These are phyloP conservation scores for Fusarium setosum DNA, from an alignment of 2,329 filamentous ascomycete genomes.

Conservation along the genomic window DNA sequence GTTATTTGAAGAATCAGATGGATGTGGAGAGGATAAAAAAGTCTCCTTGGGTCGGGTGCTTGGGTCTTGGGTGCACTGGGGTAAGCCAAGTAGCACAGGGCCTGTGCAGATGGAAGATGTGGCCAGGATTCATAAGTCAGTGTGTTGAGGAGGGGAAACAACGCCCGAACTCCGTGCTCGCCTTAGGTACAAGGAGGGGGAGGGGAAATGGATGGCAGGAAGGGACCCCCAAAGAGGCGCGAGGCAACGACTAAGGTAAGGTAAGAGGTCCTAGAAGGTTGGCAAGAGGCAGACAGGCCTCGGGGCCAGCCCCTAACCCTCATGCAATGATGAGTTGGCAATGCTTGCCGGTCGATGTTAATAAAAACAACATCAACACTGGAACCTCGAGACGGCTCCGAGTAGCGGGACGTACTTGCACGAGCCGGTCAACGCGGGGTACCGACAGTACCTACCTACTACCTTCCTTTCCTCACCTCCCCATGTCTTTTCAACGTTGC, in stretches of 20 bases:
- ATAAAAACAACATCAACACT: slow-evolving; percentile 46
- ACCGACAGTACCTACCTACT: slow-evolving; percentile 31
- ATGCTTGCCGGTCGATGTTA: slow-evolving; percentile 67
- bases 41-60: no score
- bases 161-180: slow-evolving; percentile 24
- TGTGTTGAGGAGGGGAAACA: slow-evolving; percentile 32
- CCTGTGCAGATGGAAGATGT: slow-evolving; percentile 12
- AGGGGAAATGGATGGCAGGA: slow-evolving; percentile 28
- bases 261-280: slow-evolving; percentile 31
- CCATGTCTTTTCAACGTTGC: neutral
- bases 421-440: slow-evolving; percentile 35
- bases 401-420: slow-evolving; percentile 35
- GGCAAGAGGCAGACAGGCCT: slow-evolving; percentile 28
- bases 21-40: neutral
- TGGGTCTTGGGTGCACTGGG: neutral
- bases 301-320: slow-evolving; percentile 54
- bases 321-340: slow-evolving; percentile 86
- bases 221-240: slow-evolving; percentile 35
- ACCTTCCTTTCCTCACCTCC: slow-evolving; percentile 1
- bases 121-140: slow-evolving; percentile 9
- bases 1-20: slow-evolving; percentile 19
- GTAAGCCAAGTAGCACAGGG: slow-evolving; percentile 10
- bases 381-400: slow-evolving; percentile 33
- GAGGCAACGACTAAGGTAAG: slow-evolving; percentile 38
- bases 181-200: slow-evolving; percentile 16